Base-by-base conservation (phyloP, 305 asterid species). In the Fraxinus velutina region DNA sequence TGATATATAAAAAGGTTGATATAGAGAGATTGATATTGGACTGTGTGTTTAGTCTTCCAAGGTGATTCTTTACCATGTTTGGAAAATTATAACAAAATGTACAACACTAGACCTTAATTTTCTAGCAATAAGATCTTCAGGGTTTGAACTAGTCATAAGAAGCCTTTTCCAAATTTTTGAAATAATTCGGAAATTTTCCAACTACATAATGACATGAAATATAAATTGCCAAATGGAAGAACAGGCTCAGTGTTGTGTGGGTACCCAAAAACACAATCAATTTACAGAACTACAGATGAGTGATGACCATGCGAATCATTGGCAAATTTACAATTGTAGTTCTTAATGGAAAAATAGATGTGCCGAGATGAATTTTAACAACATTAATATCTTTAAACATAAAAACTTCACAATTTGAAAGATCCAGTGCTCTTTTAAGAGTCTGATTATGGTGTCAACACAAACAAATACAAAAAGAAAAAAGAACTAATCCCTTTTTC, bases 301-400 rank as follows among this genome's bases (percentile, higher is more conserved):
- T 32, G 73, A 76, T 36, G 70, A 29, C n/a, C 36, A 64, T 2
- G 19, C 27, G 19, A 78, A 47, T 52, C 76, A 44, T 64, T 57
- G 76, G 72, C 13, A 76, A 68, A 50, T 37, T 79, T 30, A 39
- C 6, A 78, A 10, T 36, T 73, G 75, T 0, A 1, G 52, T 57
- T 52, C 77, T 42, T 19, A 27, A 29, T 0, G 15, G 76, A 34
- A 34, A 83, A 76, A 79, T 32, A 55, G 74, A 75, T 36, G 76
- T 12, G 66, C 60, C n/a, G 52, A 64, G 44, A 32, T 13, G 42
- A 39, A 72, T 22, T 76, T 64, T 75, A 81, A 83, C 73, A 37
- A 24, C 0, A 27, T 39, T 6, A 42, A 71, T 21, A 79, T 68
- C 73, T 29, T 30, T 30, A 29, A 30, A 12, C 42, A 29, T 70